A percentile compares a stretch with the other conserved stretches of the same genome.
These are phyloP conservation scores for Amoeboradix gromovi DNA, from an alignment of 371 early-diverging fungal genomes.

Conservation along the genomic window DNA sequence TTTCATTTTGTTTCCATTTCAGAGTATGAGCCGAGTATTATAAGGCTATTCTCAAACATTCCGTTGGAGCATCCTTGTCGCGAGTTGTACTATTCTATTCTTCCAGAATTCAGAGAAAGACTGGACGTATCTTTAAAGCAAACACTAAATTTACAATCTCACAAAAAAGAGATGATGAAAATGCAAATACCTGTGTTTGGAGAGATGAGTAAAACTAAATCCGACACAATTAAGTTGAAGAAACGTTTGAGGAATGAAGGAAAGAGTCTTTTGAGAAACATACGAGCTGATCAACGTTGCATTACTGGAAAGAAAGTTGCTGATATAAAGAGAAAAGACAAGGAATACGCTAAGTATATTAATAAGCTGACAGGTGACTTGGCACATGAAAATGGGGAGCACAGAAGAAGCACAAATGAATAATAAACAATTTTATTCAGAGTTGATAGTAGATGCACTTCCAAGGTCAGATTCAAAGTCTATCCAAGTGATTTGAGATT, in stretches of 20 bases:
- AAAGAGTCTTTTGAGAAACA: conserved; percentile 70
- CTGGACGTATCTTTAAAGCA: no score
- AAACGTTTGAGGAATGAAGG: conserved; percentile 51
- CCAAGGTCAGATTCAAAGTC: no score
- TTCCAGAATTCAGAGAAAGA: not conserved
- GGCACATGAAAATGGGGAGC: conserved; percentile 9
- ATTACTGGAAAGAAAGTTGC: conserved; percentile 37
- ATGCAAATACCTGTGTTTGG: not conserved
- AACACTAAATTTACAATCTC: not conserved
- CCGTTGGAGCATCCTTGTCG: not conserved
- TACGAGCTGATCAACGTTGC: conserved; percentile 70
- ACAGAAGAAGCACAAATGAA: no score
- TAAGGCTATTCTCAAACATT: no score
- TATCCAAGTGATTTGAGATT: no score
- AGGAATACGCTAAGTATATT: conserved; percentile 51
- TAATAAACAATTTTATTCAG: no score
- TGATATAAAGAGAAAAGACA: conserved; percentile 42
- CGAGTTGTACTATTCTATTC: not conserved
- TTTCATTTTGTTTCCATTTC: not conserved
- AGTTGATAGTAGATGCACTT: no score
- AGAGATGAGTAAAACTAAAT: not conserved
- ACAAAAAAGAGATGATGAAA: not conserved
- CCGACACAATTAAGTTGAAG: conserved; percentile 38
- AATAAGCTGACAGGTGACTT: conserved; percentile 39
- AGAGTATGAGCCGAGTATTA: not conserved